Base-by-base conservation (phyloP, 164 flowering plant genomes). In the Vitis cinerea region DNA sequence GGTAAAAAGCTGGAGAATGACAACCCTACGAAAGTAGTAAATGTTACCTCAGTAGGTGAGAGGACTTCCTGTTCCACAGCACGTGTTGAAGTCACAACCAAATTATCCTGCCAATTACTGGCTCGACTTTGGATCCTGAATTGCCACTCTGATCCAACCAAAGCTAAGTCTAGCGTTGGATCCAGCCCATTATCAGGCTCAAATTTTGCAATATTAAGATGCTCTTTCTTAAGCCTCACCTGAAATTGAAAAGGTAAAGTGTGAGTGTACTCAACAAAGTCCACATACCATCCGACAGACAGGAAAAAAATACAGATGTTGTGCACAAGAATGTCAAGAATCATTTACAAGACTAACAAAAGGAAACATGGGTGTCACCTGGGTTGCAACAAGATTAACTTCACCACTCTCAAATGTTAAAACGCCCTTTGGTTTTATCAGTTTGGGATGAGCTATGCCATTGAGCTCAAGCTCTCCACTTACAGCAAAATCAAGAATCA, bases 71-170 rank as follows among this genome's bases (percentile, higher is more conserved):
- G 99, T 70, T 96, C 99, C 70, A 92, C 97, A 27, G 98, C 91
- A 56, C 94, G 97, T 15, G 97, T 96, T 60, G 98, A 93, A 56
- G 97, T 96, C 67, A 96, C 99, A 44, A 89, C 95, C 81, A 96
- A 77, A 75, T 92, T 96, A 55, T 96, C 97, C 79, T 93, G 99
- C 99, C 99, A 96, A 67, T 86, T 90, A 76, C 97, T 96, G 59
- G 97, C 97, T 66, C 94, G 87, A 73, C 99, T 86, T 83, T 96
- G 99, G 71, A 96, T 90, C 79, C 93, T 83, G 76, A 96, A 87
- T 83, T 90, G 98, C 98, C 98, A 93, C 69, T 96, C 99, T 27
- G 98, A 91, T 58, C 99, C 99, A 61, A 96, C 99, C 81, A 96
- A 82, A 68, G 87, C 97, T 62, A 96, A 85, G 85, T 96, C 98